Base-by-base conservation (phyloP, 805 yeast species). In the Zygosaccharomyces rouxii region DNA sequence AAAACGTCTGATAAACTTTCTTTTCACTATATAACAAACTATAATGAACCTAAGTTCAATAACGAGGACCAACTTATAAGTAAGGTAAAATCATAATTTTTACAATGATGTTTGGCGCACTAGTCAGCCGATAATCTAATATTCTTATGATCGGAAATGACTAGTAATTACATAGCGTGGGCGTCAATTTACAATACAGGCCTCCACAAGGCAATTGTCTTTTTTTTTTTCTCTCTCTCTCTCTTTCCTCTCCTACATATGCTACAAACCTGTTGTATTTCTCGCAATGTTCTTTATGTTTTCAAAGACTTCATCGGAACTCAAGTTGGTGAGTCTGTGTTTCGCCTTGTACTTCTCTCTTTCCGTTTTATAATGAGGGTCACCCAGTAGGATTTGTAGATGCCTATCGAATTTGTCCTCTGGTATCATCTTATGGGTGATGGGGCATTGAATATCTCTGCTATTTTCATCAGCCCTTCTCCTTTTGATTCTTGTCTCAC, bases 351-450 rank as follows among this genome's bases (percentile, higher is more conserved):
- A 84, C 37, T 73, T 78, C 25, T 53, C 68, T 58, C 80, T 81
- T 63, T 88, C 89, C 48, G 80, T 80, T 54, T 80, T 76, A 68
- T 86, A 87, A 55, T 79, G 73, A 2, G 97, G 96, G 65, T 90
- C 96, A 39, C 90, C 69, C 31, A 87, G 70, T 47, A 85, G 70
- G 13, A 81, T 77, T 50, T 79, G 77, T 55, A 90, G 71, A 63
- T 92, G 97, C 52, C 75, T 77, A 51, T 79, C 84, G 60, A 85
- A 88, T 53, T 83, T 71, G 37, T 75, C 73, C 56, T 86, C 94
- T 0, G 90, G 84, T 1, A 90, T 76, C 60, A 75, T 58, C 57
- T 80, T 76, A 1, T 83, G 83, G 0, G 96, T 86, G 35, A 86
- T 71, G n/a, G 97, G 97, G 61, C 96, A 88, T 53, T 72, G 75